These are phyloP conservation scores for Chaetothyriales sp. DNA, from an alignment of 2,329 filamentous ascomycete genomes.

Conservation along the genomic window DNA sequence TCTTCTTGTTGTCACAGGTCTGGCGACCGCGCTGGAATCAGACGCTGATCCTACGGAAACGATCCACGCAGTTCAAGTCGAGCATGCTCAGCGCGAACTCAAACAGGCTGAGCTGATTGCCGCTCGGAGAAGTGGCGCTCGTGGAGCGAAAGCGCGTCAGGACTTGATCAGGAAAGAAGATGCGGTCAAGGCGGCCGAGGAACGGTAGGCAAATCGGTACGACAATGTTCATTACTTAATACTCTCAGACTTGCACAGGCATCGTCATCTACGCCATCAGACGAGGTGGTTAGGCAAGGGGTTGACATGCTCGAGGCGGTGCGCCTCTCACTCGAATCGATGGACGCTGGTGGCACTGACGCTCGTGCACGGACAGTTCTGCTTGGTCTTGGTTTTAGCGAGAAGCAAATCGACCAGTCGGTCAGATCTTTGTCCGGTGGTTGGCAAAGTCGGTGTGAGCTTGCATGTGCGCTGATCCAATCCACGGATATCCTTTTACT, in stretches of 20 bases:
- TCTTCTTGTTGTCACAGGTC: slow-evolving; percentile 3
- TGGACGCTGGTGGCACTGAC: slow-evolving; percentile 15
- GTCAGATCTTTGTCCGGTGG: slow-evolving; percentile 53
- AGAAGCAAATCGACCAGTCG: slow-evolving; percentile 12
- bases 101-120: slow-evolving; percentile 63
- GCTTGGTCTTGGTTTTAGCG: slow-evolving; percentile 13
- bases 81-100: slow-evolving; percentile 48
- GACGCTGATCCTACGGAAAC: slow-evolving; percentile 43
- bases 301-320: slow-evolving; percentile 15
- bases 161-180: slow-evolving; percentile 56
- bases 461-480: slow-evolving; percentile 55
- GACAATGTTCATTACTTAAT: not conserved
- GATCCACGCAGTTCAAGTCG: slow-evolving; percentile 48
- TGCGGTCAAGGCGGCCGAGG: slow-evolving; percentile 44
- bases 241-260: not conserved
- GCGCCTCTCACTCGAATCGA: slow-evolving; percentile 11
- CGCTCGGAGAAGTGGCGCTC: slow-evolving; percentile 56
- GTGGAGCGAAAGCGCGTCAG: slow-evolving; percentile 66
- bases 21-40: slow-evolving; percentile 48
- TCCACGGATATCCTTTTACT: slow-evolving; percentile 65
- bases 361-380: slow-evolving; percentile 13
- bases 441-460: slow-evolving; percentile 57
- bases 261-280: not conserved
- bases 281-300: slow-evolving; percentile 9
- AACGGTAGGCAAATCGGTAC: slow-evolving; percentile 29